Conservation (phyloP, 345 rosid species). For the Viola odorata region DNA sequence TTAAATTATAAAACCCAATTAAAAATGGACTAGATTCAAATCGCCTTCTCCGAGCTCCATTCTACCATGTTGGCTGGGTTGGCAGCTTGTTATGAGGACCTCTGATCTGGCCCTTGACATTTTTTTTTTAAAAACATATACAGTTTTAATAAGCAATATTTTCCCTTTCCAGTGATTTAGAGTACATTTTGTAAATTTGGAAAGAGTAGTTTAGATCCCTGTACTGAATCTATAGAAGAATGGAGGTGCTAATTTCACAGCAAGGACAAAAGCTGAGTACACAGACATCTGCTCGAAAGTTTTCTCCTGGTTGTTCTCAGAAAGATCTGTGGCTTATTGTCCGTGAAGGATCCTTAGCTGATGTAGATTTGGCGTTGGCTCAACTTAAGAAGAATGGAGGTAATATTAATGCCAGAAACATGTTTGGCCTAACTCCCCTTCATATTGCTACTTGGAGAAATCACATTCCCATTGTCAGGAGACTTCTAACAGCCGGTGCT, state of each 20-base stretch:
- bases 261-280: slow-evolving; percentile 53
- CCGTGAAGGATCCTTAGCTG: slow-evolving; percentile 75
- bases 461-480: slow-evolving; percentile 75
- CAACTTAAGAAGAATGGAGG: slow-evolving; percentile 78
- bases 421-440: slow-evolving; percentile 77
- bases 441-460: slow-evolving; percentile 95
- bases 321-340: slow-evolving; percentile 80
- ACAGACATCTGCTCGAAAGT: slow-evolving; percentile 47
- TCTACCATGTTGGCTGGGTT: slow-evolving; percentile 7
- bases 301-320: slow-evolving; percentile 30
- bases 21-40: slow-evolving; percentile 24
- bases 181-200: slow-evolving; percentile 4
- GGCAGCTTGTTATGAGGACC: slow-evolving; percentile 3
- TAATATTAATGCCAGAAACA: slow-evolving; percentile 63
- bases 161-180: slow-evolving; percentile 1
- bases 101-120: slow-evolving; percentile 12
- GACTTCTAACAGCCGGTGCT: slow-evolving; percentile 90
- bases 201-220: slow-evolving; percentile 12
- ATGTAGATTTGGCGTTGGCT: slow-evolving; percentile 64
- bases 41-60: slow-evolving; percentile 12
- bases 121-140: slow-evolving; percentile 1
- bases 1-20: not conserved
- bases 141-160: slow-evolving; percentile 5
- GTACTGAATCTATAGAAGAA: slow-evolving; percentile 9
- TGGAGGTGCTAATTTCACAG: slow-evolving; percentile 53